These are phyloP conservation scores for Ordospora pajunii DNA, from an alignment of 371 early-diverging fungal species.

Conservation along the genomic window DNA sequence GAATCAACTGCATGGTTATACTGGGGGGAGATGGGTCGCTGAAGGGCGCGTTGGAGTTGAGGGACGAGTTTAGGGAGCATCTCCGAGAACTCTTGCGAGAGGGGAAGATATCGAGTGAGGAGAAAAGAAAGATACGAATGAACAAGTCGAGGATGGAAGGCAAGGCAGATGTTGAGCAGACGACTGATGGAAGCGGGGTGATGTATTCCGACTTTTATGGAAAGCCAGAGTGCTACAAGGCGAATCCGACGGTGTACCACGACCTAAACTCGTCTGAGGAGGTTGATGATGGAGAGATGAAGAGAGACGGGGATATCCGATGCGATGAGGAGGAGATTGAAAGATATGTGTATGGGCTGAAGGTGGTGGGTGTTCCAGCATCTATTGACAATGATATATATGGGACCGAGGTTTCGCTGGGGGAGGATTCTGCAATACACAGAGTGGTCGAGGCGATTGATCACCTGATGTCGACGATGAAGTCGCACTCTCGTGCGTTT, in stretches of 20 bases:
- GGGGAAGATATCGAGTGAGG: constrained; percentile 27
- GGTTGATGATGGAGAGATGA: neutral
- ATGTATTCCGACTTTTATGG: constrained; percentile 15
- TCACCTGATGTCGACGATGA: constrained; percentile 79
- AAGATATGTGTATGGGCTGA: constrained; percentile 62
- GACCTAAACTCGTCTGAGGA: neutral
- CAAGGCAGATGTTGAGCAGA: constrained; percentile 51
- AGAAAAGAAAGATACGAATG: neutral
- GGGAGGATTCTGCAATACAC: constrained; percentile 83
- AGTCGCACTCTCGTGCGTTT: constrained; percentile 90
- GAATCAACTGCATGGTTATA: constrained; percentile 85
- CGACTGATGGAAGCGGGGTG: constrained; percentile 52
- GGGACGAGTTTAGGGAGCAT: constrained; percentile 77
- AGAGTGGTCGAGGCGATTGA: constrained; percentile 91
- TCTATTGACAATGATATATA: constrained; percentile 76
- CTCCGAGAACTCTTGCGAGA: constrained; percentile 67
- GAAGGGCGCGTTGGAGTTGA: constrained; percentile 82
- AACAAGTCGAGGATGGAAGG: neutral
- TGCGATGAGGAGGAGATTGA: neutral
- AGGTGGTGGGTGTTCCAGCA: constrained; percentile 86
- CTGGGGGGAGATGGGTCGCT: constrained; percentile 96
- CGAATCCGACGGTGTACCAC: neutral
- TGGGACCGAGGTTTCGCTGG: constrained; percentile 78
- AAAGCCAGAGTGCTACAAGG: constrained; percentile 25
- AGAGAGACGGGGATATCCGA: too few relatives aligned